Conservation (phyloP, 2,329 filamentous ascomycete species). For the Pyrenochaeta sp. region DNA sequence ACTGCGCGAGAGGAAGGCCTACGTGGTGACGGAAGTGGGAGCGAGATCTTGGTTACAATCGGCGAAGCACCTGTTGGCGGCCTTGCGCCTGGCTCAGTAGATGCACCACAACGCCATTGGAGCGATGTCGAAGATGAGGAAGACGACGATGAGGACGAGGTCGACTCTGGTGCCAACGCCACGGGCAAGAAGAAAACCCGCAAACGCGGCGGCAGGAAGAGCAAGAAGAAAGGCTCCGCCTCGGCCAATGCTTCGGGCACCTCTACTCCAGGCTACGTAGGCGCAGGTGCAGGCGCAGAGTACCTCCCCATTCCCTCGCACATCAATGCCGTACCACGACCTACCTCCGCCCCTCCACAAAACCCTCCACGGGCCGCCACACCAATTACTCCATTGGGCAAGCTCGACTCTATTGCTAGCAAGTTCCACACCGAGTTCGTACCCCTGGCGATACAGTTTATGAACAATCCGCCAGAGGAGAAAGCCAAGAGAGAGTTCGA, state of each 20-base stretch:
- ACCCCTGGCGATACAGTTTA: conserved; percentile 71
- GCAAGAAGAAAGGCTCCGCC: conserved; percentile 56
- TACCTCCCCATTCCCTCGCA: conserved; percentile 49
- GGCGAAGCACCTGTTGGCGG: conserved; percentile 59
- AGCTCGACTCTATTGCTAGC: conserved; percentile 70
- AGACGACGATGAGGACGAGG: conserved; percentile 42
- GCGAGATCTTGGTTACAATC: conserved; percentile 68
- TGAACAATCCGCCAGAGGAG: conserved; percentile 65
- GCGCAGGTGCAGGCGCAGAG: conserved; percentile 44
- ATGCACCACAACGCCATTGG: conserved; percentile 38
- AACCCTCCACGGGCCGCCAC: conserved; percentile 44
- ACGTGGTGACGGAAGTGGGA: conserved; percentile 63
- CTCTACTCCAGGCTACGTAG: conserved; percentile 52
- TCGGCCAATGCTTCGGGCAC: conserved; percentile 52
- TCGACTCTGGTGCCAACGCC: conserved; percentile 38
- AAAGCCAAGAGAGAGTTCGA: conserved; percentile 74
- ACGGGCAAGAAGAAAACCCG: conserved; percentile 45
- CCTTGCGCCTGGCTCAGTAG: conserved; percentile 48
- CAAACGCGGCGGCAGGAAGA: conserved; percentile 51
- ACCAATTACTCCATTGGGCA: conserved; percentile 57
- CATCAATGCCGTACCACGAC: conserved; percentile 42
- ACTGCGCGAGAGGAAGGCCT: conserved; percentile 68
- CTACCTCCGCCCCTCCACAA: conserved; percentile 45
- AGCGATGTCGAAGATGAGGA: conserved; percentile 52
- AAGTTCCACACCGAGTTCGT: conserved; percentile 71